Conservation (phyloP, 768 basidiomycete genomes). For the Galerina sulciceps region DNA sequence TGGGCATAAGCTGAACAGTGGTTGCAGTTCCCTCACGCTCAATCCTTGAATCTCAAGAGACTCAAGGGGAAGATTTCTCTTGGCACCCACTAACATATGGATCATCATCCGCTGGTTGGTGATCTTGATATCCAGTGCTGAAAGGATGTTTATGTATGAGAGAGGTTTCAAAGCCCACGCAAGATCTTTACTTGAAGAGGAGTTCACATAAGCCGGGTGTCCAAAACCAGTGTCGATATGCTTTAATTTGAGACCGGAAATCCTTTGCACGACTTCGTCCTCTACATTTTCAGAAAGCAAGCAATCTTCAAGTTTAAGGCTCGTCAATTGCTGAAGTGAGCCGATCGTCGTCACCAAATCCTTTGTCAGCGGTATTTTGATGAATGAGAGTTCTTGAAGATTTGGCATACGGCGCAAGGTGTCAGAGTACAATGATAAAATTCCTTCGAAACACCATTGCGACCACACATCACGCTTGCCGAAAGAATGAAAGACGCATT, state of each 20-base stretch:
- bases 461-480: not conserved
- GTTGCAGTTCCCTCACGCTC: no score
- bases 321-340: not conserved
- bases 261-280: not conserved
- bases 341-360: not conserved
- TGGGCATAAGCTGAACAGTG: no score
- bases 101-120: no score
- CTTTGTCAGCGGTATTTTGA: not conserved
- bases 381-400: not conserved
- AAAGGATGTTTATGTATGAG: no score
- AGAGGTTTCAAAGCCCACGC: no score
- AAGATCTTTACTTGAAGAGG: no score
- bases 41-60: no score
- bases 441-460: not conserved
- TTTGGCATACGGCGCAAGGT: not conserved
- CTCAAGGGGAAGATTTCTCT: no score
- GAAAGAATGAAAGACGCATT: not conserved
- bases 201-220: not conserved
- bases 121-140: no score
- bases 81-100: no score
- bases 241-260: not conserved
- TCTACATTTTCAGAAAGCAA: not conserved
- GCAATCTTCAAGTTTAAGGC: not conserved
- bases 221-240: not conserved
- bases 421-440: not conserved